Evolutionary conservation across 176 grass and related monocot species (phyloP).

Genomic region (Raddia guianensis): DNA sequence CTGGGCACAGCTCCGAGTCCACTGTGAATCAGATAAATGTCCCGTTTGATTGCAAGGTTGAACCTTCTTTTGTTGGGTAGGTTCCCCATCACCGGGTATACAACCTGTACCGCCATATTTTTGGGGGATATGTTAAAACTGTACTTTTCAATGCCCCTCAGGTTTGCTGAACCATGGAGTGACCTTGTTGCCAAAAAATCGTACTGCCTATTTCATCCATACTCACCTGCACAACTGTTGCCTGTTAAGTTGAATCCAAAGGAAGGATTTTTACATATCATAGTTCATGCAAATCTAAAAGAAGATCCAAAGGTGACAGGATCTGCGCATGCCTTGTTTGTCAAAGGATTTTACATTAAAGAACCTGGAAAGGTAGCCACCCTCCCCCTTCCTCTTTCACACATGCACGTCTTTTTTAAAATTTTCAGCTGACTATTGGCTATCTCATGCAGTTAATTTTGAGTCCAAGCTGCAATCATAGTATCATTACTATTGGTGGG

Average conservation of each 20-base stretch:
- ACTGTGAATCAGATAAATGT: conserved; percentile 49
- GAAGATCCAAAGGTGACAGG: conserved; percentile 65
- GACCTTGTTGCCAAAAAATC: conserved; percentile 59
- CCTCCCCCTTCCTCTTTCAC: neutral
- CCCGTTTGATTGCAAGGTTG: conserved; percentile 75
- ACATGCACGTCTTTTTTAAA: conserved; percentile 1
- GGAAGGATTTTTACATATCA: conserved; percentile 56
- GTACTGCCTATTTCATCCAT: conserved; percentile 79
- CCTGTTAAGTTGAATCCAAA: conserved; percentile 52
- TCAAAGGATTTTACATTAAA: conserved; percentile 73
- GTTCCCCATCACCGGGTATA: conserved; percentile 19
- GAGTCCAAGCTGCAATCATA: conserved; percentile 60
- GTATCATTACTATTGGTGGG: conserved; percentile 58
- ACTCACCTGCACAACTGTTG: conserved; percentile 64
- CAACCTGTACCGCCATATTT: conserved; percentile 14
- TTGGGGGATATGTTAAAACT: conserved; percentile 10
- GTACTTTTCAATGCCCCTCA: conserved; percentile 34
- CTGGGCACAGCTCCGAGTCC: conserved; percentile 40
- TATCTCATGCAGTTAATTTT: conserved; percentile 70
- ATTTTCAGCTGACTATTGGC: conserved; percentile 21
- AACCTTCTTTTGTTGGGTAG: conserved; percentile 88
- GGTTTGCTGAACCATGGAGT: conserved; percentile 76
- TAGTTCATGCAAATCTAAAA: conserved; percentile 67
- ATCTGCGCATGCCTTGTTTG: conserved; percentile 63
- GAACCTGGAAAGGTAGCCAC: conserved; percentile 52